phyloP scores from a whole-genome alignment of 257 asterid species.

The Verbena officinalis region DNA sequence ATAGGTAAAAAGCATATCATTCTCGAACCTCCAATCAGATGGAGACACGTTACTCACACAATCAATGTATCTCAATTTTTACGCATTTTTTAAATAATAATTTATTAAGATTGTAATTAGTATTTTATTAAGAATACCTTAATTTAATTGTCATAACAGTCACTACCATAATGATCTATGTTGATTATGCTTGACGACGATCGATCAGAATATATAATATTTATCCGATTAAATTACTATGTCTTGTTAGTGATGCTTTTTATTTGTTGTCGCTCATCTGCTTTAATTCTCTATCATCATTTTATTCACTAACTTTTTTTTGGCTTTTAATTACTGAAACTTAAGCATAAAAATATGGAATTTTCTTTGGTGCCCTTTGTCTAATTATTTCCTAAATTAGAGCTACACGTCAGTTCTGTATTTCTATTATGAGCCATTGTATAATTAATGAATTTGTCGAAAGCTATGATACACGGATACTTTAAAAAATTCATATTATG shows the following conservation, averaged over 20 bases:
- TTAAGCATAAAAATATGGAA: neutral
- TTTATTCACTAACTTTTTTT: neutral
- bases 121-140: neutral
- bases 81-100: conserved; percentile 4
- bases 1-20: conserved; percentile 22
- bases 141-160: conserved; percentile 7
- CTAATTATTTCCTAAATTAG: neutral
- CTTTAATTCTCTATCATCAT: conserved; percentile 4
- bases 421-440: too few relatives aligned
- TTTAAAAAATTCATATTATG: too few relatives aligned
- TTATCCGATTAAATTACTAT: conserved; percentile 25
- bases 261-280: conserved; percentile 32
- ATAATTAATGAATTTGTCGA: too few relatives aligned
- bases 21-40: conserved; percentile 19
- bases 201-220: conserved; percentile 23
- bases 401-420: too few relatives aligned
- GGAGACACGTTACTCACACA: conserved; percentile 11
- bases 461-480: too few relatives aligned
- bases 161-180: conserved; percentile 7
- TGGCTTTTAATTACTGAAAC: neutral
- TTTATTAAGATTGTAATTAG: conserved; percentile 4
- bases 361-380: neutral
- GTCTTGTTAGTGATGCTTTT: conserved; percentile 38
- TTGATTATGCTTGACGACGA: conserved; percentile 38
- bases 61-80: conserved; percentile 9